phyloP scores from a whole-genome alignment of 2,329 filamentous ascomycete species.

The Pezizomycotina sp. region DNA sequence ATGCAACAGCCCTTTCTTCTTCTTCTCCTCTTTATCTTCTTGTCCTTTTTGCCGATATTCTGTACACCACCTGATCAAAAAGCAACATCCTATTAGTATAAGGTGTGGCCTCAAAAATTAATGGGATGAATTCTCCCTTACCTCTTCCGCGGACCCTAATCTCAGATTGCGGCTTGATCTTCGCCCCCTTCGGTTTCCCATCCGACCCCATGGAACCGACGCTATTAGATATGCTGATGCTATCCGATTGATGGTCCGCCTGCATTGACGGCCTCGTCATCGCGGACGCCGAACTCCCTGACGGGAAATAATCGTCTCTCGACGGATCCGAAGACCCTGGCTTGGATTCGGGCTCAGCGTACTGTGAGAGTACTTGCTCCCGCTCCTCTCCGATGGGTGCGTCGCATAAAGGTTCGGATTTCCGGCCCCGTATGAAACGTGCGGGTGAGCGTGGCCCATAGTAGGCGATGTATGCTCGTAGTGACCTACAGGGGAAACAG shows the following conservation, averaged over 20 bases:
- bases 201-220: conserved; percentile 30
- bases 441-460: too few species aligned
- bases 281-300: conserved; percentile 16
- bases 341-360: conserved; percentile 1
- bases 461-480: too few species aligned
- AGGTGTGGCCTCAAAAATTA: conserved; percentile 4
- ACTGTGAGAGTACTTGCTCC: conserved; percentile 2
- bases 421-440: too few species aligned
- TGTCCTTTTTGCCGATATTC: conserved; percentile 37
- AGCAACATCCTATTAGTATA: conserved; percentile 21
- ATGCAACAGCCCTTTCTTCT: conserved; percentile 36
- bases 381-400: conserved; percentile 1
- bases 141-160: conserved; percentile 40
- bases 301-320: conserved; percentile 13
- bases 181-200: conserved; percentile 30
- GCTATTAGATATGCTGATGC: conserved; percentile 29
- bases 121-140: conserved; percentile 27
- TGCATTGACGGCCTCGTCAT: conserved; percentile 1
- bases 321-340: conserved; percentile 8
- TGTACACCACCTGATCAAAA: conserved; percentile 34
- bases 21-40: conserved; percentile 32
- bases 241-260: background rate
- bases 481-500: too few species aligned
- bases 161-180: conserved; percentile 35
- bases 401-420: conserved; percentile 1